Conservation (phyloP, 2,329 filamentous ascomycete genomes). For the Falciphora oryzae region DNA sequence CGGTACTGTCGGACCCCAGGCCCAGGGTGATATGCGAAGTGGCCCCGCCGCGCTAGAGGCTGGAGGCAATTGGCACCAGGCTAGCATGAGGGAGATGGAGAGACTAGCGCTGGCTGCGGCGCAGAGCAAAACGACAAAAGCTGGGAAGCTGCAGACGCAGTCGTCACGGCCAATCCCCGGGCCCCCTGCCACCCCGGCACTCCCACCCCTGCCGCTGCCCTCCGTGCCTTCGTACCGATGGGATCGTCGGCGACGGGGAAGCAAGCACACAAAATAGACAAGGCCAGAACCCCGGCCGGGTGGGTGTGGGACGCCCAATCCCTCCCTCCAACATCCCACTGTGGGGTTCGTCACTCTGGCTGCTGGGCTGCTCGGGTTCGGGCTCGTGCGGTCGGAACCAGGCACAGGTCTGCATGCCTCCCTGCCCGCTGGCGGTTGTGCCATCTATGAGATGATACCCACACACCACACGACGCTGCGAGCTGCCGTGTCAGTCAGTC, state of each 20-base stretch:
- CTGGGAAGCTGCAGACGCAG: not conserved
- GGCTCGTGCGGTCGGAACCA: not conserved
- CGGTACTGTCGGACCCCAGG: not conserved
- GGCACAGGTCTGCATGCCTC: not conserved
- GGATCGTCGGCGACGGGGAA: not conserved
- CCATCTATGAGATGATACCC: not conserved
- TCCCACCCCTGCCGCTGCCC: not conserved
- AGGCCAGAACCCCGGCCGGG: not conserved
- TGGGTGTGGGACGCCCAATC: not conserved
- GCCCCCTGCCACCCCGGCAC: not conserved
- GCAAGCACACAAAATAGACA: not conserved
- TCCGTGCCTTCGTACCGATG: not conserved
- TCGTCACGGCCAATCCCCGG: not conserved
- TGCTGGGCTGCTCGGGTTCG: not conserved
- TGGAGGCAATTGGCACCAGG: not conserved
- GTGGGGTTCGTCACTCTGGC: not conserved
- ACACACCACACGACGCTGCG: constrained; percentile 1
- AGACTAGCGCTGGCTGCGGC: not conserved
- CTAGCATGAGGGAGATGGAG: not conserved
- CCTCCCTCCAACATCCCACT: not conserved
- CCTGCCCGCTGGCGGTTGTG: not conserved
- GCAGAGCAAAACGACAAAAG: not conserved
- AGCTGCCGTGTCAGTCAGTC: not conserved
- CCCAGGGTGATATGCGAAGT: not conserved
- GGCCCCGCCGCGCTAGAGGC: not conserved